These are phyloP conservation scores for Cyclocybe aegerita DNA, from an alignment of 768 basidiomycete species.

Conservation along the genomic window DNA sequence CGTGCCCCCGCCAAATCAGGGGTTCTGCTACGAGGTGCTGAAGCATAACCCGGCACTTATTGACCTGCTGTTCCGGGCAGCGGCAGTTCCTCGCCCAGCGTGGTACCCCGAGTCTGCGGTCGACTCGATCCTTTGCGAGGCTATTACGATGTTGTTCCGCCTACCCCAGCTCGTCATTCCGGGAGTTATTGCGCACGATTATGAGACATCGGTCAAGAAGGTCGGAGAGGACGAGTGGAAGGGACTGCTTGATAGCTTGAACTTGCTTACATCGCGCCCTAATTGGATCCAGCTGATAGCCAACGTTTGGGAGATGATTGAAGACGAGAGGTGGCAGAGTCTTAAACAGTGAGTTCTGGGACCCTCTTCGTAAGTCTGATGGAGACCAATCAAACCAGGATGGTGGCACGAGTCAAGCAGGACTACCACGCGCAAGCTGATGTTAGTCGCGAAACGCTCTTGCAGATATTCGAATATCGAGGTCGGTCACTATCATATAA, in stretches of 20 bases:
- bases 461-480: constrained; percentile 18
- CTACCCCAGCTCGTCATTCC: constrained; percentile 19
- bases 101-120: constrained; percentile 27
- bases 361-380: too few relatives aligned
- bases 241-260: constrained; percentile 16
- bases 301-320: constrained; percentile 24
- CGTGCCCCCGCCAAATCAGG: constrained; percentile 14
- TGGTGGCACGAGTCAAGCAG: constrained; percentile 11
- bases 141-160: constrained; percentile 21
- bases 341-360: constrained; percentile 13
- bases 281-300: constrained; percentile 25
- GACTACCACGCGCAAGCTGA: constrained; percentile 16
- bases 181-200: constrained; percentile 14
- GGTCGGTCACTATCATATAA: constrained; percentile 4
- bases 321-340: constrained; percentile 21
- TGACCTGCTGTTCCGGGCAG: constrained; percentile 25
- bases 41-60: constrained; percentile 20
- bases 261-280: constrained; percentile 23
- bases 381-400: constrained; percentile 5
- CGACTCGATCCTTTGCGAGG: constrained; percentile 22
- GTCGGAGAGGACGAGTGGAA: constrained; percentile 21
- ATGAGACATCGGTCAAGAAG: constrained; percentile 8
- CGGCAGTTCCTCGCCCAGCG: constrained; percentile 18
- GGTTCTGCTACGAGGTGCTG: constrained; percentile 14
- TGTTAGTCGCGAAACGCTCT: constrained; percentile 9